Evolutionary conservation across 2,329 filamentous ascomycete genomes (phyloP).

Genomic region (Monosporascus sp.): DNA sequence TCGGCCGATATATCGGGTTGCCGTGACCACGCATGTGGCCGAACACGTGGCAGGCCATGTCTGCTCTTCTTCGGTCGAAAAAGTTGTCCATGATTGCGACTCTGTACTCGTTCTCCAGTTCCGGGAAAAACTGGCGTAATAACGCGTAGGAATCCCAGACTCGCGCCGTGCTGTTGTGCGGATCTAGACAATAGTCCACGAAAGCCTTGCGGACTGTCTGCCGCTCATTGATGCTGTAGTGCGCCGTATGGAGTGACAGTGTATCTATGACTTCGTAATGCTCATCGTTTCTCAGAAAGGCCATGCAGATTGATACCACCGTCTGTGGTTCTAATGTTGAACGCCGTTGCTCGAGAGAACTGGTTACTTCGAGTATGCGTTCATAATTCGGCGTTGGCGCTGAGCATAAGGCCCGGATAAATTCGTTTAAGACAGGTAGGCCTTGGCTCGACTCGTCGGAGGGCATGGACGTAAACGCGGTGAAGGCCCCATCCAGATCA

Average conservation of each 20-base stretch:
- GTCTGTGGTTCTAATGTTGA: constrained; percentile 69
- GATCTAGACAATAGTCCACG: constrained; percentile 62
- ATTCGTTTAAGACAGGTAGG: constrained; percentile 60
- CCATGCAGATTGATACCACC: constrained; percentile 64
- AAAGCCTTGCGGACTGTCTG: constrained; percentile 61
- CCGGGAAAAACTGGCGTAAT: constrained; percentile 59
- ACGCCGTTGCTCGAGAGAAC: constrained; percentile 65
- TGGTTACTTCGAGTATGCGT: constrained; percentile 66
- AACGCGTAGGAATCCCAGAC: constrained; percentile 63
- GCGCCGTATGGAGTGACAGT: constrained; percentile 67
- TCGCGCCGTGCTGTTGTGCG: constrained; percentile 54
- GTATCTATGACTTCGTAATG: constrained; percentile 76
- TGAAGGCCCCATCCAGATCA: constrained; percentile 65
- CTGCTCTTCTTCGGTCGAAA: constrained; percentile 69
- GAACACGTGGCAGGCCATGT: constrained; percentile 84
- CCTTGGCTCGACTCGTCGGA: constrained; percentile 58
- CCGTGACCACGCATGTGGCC: constrained; percentile 86
- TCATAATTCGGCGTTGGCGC: constrained; percentile 59
- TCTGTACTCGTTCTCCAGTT: constrained; percentile 60
- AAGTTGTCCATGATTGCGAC: constrained; percentile 75
- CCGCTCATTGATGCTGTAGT: constrained; percentile 67
- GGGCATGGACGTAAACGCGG: constrained; percentile 52
- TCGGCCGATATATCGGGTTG: constrained; percentile 59
- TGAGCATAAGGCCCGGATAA: constrained; percentile 64
- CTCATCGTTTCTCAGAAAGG: constrained; percentile 72